These are phyloP conservation scores for Xylariaceae sp. DNA, from an alignment of 2,329 filamentous ascomycete species.

Conservation along the genomic window DNA sequence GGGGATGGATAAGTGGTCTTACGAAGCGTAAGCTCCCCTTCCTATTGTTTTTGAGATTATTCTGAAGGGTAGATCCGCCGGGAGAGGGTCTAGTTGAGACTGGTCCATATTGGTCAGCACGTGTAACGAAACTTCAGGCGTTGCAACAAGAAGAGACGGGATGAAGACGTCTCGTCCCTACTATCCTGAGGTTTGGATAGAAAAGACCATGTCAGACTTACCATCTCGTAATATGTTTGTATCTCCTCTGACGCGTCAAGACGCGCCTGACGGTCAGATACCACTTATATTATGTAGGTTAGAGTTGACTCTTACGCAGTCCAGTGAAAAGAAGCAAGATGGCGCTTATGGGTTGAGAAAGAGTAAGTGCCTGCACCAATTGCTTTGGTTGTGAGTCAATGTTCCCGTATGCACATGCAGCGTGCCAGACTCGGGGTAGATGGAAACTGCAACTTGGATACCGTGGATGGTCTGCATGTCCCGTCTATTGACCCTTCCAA, in stretches of 20 bases:
- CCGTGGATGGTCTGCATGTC: no score
- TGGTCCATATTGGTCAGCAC: slow-evolving; percentile 48
- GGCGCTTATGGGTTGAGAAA: no score
- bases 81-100: slow-evolving; percentile 86
- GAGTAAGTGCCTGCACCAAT: neutral
- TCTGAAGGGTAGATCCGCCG: slow-evolving; percentile 80
- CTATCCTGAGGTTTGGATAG: no score
- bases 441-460: no score
- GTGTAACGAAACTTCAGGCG: no score
- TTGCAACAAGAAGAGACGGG: neutral
- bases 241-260: slow-evolving; percentile 8
- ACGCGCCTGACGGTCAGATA: slow-evolving; percentile 10
- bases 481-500: no score
- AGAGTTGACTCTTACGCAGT: no score
- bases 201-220: slow-evolving; percentile 9
- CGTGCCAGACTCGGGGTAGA: no score
- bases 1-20: slow-evolving; percentile 28
- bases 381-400: slow-evolving; percentile 8
- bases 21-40: slow-evolving; percentile 96
- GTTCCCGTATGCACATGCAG: neutral
- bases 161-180: no score
- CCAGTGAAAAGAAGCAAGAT: no score
- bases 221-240: slow-evolving; percentile 8
- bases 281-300: no score
- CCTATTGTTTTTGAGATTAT: slow-evolving; percentile 96